Evolutionary conservation across 2,329 filamentous ascomycete genomes (phyloP).

Genomic region (Calonectria honghensis): DNA sequence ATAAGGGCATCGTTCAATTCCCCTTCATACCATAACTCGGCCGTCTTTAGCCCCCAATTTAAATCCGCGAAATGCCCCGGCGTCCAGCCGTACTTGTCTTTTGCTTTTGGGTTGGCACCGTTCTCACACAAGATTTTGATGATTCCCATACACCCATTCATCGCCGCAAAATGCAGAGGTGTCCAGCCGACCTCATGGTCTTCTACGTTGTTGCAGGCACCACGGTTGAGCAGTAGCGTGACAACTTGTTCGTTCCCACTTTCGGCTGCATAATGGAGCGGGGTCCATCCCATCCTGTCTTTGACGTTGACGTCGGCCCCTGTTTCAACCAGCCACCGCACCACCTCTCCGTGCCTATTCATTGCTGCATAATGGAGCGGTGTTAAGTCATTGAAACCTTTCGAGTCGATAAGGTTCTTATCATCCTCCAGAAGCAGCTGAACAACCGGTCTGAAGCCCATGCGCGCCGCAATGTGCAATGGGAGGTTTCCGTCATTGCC

Average conservation of each 20-base stretch:
- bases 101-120: neutral
- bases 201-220: neutral
- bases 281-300: neutral
- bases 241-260: neutral
- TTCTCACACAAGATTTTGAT: neutral
- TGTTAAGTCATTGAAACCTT: neutral
- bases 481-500: neutral
- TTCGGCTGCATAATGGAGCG: neutral
- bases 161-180: neutral
- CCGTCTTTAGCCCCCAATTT: neutral
- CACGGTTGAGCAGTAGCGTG: neutral
- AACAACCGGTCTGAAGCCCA: neutral
- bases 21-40: neutral
- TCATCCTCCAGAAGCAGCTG: neutral
- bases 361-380: neutral
- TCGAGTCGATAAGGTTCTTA: neutral
- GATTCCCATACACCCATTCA: neutral
- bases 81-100: neutral
- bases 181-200: neutral
- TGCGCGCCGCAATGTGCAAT: neutral
- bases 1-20: neutral
- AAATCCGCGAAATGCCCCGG: neutral
- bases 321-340: neutral
- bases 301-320: neutral
- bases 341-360: neutral